Conservation (phyloP, 2,329 filamentous ascomycete genomes). For the Ascochyta lentis region DNA sequence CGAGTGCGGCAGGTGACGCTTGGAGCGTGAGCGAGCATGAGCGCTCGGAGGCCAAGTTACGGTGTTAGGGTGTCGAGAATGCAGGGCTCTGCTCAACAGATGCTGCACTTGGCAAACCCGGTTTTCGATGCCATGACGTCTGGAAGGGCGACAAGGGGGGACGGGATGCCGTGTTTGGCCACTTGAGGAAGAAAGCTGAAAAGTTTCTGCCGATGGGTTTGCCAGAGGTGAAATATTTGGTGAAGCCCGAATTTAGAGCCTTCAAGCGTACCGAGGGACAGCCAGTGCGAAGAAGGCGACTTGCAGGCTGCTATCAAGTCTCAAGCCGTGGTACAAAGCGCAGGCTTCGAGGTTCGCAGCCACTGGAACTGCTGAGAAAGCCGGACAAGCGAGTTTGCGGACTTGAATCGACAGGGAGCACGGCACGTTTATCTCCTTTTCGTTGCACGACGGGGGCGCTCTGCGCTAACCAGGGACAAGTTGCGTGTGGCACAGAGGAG, state of each 20-base stretch:
- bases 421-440: conserved; percentile 17
- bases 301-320: background rate
- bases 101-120: conserved; percentile 16
- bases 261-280: conserved; percentile 8
- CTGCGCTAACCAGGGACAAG: conserved; percentile 21
- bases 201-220: background rate
- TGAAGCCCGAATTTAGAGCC: background rate
- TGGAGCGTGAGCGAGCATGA: conserved; percentile 12
- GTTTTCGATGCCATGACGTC: conserved; percentile 18
- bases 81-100: conserved; percentile 21
- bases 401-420: conserved; percentile 15
- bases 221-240: background rate
- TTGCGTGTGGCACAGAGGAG: conserved; percentile 22
- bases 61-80: conserved; percentile 16
- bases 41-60: conserved; percentile 11
- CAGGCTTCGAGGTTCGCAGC: conserved; percentile 1
- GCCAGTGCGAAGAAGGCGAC: background rate
- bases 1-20: conserved; percentile 5
- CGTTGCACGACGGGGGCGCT: conserved; percentile 17
- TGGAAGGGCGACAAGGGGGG: conserved; percentile 17
- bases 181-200: background rate
- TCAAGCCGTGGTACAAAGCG: background rate
- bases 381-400: conserved; percentile 23
- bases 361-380: background rate
- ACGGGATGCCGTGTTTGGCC: conserved; percentile 17